Percentiles rank a stretch among this genome's conserved stretches.
These are phyloP conservation scores for Russula brevipes DNA, from an alignment of 768 basidiomycete species.

Conservation along the genomic window DNA sequence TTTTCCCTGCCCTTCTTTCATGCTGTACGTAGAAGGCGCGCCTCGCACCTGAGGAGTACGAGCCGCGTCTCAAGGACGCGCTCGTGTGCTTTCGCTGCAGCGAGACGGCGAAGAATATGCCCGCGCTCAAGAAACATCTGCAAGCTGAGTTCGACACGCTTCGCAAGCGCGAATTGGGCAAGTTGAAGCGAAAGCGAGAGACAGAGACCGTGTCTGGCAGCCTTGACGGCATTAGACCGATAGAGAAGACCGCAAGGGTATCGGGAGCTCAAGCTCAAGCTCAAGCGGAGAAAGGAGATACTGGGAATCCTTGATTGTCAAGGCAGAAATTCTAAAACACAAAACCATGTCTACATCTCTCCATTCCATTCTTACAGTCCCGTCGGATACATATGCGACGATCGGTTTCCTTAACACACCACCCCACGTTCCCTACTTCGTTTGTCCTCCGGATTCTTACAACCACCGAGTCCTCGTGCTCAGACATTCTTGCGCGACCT, in stretches of 20 bases:
- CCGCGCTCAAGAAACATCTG: slow-evolving; percentile 67
- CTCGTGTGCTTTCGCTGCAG: slow-evolving; percentile 71
- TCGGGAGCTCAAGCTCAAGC: no score
- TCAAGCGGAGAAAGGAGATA: not conserved
- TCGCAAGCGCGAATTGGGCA: slow-evolving; percentile 9
- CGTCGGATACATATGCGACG: not conserved
- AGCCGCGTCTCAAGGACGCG: slow-evolving; percentile 59
- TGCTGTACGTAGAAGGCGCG: slow-evolving; percentile 43
- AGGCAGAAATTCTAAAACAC: not conserved
- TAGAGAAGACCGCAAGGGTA: not conserved
- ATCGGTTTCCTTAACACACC: not conserved
- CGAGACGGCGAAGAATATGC: slow-evolving; percentile 61
- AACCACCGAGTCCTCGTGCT: not conserved
- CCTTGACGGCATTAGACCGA: not conserved
- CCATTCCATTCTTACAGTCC: not conserved
- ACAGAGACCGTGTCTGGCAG: not conserved
- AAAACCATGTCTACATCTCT: not conserved
- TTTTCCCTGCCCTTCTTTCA: not conserved
- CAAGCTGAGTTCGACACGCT: slow-evolving; percentile 60
- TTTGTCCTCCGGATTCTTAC: not conserved
- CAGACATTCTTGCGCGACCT: slow-evolving; percentile 41
- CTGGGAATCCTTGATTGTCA: slow-evolving; percentile 2
- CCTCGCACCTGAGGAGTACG: slow-evolving; percentile 51
- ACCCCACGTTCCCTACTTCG: not conserved
- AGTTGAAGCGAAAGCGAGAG: slow-evolving; percentile 20